phyloP scores from a whole-genome alignment of 2,329 filamentous ascomycete species.

The Rhinocladiella similis region DNA sequence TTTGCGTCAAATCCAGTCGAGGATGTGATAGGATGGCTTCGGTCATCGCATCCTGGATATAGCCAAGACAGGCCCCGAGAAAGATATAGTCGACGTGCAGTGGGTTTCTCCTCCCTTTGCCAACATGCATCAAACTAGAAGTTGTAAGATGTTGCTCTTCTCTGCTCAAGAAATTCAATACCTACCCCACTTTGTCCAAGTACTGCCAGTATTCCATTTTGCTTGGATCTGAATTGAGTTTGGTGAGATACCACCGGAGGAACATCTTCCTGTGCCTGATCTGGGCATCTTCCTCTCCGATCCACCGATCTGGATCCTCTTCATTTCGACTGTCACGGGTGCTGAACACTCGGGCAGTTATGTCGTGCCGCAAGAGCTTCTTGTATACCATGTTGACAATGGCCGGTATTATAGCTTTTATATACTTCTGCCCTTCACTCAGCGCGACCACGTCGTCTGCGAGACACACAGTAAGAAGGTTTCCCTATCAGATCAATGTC shows the following conservation, averaged over 20 bases:
- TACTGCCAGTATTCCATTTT: conserved; percentile 82
- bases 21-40: conserved; percentile 75
- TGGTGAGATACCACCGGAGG: conserved; percentile 70
- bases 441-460: conserved; percentile 72
- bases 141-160: neutral
- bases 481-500: too few species aligned
- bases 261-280: conserved; percentile 79
- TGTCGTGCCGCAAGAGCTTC: conserved; percentile 77
- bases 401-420: conserved; percentile 78
- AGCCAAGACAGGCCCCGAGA: conserved; percentile 69
- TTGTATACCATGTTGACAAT: conserved; percentile 83
- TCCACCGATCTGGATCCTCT: conserved; percentile 63
- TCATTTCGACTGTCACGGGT: conserved; percentile 63
- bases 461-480: neutral
- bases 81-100: conserved; percentile 77
- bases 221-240: conserved; percentile 72
- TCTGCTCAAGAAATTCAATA: conserved; percentile 16
- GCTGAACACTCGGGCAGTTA: conserved; percentile 75
- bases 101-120: conserved; percentile 68
- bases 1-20: conserved; percentile 64
- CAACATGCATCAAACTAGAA: conserved; percentile 74
- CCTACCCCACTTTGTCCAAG: conserved; percentile 76
- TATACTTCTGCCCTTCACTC: conserved; percentile 69
- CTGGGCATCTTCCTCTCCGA: conserved; percentile 69
- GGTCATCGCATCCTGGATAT: conserved; percentile 75